Evolutionary conservation across 192 early-diverging fungal species (phyloP), one percentile per base, ranked within the genome.

Genomic region (Umbelopsis isabellina): DNA sequence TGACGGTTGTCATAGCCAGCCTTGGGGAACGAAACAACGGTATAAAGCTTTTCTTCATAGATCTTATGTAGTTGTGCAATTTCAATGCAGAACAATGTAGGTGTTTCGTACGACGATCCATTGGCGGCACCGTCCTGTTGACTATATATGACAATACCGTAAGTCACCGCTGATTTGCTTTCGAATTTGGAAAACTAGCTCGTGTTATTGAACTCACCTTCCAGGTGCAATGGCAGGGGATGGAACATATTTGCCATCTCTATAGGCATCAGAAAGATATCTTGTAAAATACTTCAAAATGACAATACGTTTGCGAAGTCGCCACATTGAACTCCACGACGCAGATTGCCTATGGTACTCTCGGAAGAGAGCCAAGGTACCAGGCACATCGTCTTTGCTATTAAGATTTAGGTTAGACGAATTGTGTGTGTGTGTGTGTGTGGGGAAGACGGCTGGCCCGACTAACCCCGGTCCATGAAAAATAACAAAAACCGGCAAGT

Each of bases 31-130:
- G 75, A 27, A 3, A 82, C 80, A 8, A 84, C 74, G 2, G 80
- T 69, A 64, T 84, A 83, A 21, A 93, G 73, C 30, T 88, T 76
- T 18, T 83, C 79, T 73, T 90, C 86, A 71, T 91, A 91, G 21
- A 85, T 72, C 9, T 79, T 75, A 67, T 92, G 88, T 4, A 88
- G 68, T 27, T 71, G 71, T 41, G 86, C 73, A 18, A 88, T 69
- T 25, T 87, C 87, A 30, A 53, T 21, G 37, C 76, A 70, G 37
- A 87, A 82, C 1, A 67, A 30, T 21, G 77, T 72, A 49, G 58
- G 75, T 5, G 33, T 33, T 51, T 45, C 27, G 27, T 48, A 73
- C 20, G 72, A 30, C 46, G 12, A 25, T 16, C 22, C 21, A 16
- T 20, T 41, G 2, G 30, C 27, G 16, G 47, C 30, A 18, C 8